Conservation (phyloP, 2,329 filamentous ascomycete genomes). For the Claviceps cyperi region DNA sequence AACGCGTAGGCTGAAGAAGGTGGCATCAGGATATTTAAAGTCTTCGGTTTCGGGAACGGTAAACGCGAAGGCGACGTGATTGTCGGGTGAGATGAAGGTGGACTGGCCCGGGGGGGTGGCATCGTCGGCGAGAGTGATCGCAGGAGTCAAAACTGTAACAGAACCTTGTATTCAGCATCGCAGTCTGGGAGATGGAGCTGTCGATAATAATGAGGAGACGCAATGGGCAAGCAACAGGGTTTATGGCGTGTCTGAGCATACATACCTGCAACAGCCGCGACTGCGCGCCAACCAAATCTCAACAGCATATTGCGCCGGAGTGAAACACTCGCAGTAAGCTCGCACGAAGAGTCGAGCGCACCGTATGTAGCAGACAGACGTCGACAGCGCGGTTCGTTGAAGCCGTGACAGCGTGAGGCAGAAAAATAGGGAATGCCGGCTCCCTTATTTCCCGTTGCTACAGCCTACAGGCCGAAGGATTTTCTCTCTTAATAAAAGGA, state of each 20-base stretch:
- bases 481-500: too few relatives aligned
- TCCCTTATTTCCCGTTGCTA: too few relatives aligned
- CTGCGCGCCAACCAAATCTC: constrained; percentile 15
- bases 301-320: constrained; percentile 14
- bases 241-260: constrained; percentile 7
- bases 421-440: too few relatives aligned
- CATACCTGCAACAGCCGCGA: constrained; percentile 15
- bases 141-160: constrained; percentile 12
- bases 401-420: too few relatives aligned
- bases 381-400: too few relatives aligned
- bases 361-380: neutral
- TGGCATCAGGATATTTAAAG: constrained; percentile 18
- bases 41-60: constrained; percentile 32
- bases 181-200: neutral
- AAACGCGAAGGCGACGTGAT: constrained; percentile 33
- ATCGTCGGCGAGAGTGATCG: constrained; percentile 12
- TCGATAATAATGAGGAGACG: neutral
- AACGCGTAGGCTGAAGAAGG: constrained; percentile 41
- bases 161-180: neutral
- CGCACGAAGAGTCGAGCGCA: neutral
- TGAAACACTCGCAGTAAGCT: neutral
- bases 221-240: neutral
- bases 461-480: too few relatives aligned
- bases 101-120: constrained; percentile 21
- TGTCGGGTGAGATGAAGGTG: constrained; percentile 29